Conservation (phyloP, 148 eudicot species). For the Cornus florida region DNA sequence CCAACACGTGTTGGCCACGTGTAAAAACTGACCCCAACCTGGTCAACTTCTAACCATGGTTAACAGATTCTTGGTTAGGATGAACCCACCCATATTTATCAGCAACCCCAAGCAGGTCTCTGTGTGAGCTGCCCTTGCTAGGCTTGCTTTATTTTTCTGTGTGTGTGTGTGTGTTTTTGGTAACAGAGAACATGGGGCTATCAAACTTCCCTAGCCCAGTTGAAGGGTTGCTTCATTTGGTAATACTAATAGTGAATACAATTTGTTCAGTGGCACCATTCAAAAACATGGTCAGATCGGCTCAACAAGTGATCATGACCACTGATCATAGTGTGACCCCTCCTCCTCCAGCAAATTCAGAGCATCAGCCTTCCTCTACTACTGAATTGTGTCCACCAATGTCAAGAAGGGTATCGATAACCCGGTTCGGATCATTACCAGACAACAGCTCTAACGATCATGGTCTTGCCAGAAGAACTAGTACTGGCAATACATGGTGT, state of each 20-base stretch:
- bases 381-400: neutral
- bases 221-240: slow-evolving; percentile 55
- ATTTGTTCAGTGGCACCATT: slow-evolving; percentile 44
- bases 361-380: slow-evolving; percentile 17
- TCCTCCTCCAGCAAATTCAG: slow-evolving; percentile 10
- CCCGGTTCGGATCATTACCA: slow-evolving; percentile 28
- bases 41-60: neutral
- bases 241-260: slow-evolving; percentile 67
- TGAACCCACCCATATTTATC: slow-evolving; percentile 1
- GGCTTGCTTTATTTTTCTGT: too few species aligned
- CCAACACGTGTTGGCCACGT: slow-evolving; percentile 30
- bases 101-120: neutral
- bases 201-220: slow-evolving; percentile 53
- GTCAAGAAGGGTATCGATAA: slow-evolving; percentile 24
- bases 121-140: too few species aligned
- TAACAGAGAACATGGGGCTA: slow-evolving; percentile 40
- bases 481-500: neutral
- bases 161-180: too few species aligned
- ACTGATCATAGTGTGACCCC: too few species aligned
- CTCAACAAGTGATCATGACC: slow-evolving; percentile 24
- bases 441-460: too few species aligned
- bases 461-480: neutral
- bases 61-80: neutral
- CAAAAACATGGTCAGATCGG: slow-evolving; percentile 42
- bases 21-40: neutral